Evolutionary conservation across 1,284 basidiomycete species (phyloP), one percentile per base, ranked within the genome.

Genomic region (Cryptococcus sp.): DNA sequence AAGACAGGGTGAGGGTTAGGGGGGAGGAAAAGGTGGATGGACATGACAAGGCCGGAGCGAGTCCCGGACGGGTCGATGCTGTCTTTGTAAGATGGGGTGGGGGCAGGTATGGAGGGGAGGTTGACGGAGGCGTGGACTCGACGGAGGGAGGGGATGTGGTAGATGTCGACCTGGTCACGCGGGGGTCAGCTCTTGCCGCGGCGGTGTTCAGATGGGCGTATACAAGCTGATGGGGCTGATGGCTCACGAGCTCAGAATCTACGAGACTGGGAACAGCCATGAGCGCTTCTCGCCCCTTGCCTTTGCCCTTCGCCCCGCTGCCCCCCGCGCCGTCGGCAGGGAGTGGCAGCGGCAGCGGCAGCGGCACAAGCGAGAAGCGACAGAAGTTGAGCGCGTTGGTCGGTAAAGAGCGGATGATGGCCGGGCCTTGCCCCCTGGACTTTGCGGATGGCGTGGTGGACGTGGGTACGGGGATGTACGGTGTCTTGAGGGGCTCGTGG

Each of bases 311-410:
- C 38, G 50, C 50, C 33, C 39, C 46, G 12, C 12, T 36, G 12
- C 11, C 37, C 35, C 44, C 18, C 3, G 36, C 39, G 28, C 28
- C 9, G 28, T 9, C 28, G 9, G 28, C 28, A 33, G 28, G 28
- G 28, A 33, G 28, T 9, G 28, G 13, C 20, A 15, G 18, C n/a
- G n/a, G n/a, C n/a, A n/a, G n/a, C n/a, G 55, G 39, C 48, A 62
- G 35, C 8, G 60, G 69, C 33, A 83, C 66, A 0, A 88, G 69
- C 4, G 85, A 83, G 71, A 94, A 92, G 1, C 86, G 84, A 75
- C 91, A 94, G 70, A 88, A 95, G 72, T 94, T 95, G 61, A 95
- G 80, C 2, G 91, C 84, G 71, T 95, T 96, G 57, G 91, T 85
- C 66, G 89, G 87, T 73, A 95, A 78, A 0, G 86, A 86, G 62